phyloP scores from a whole-genome alignment of 1,284 basidiomycete species.

The Coriolopsis trogii region DNA sequence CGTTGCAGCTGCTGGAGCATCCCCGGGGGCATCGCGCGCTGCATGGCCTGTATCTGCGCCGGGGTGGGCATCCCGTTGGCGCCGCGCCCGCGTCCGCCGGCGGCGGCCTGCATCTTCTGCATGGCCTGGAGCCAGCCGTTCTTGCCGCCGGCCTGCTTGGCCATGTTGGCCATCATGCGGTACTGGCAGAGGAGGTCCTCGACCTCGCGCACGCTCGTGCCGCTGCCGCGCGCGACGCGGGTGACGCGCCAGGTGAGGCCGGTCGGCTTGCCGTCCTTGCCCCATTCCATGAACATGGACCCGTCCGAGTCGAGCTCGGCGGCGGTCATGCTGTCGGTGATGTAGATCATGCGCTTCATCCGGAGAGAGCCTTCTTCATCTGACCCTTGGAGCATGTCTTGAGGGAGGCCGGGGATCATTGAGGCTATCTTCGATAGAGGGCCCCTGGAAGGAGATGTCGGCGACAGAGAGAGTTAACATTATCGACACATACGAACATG shows the following conservation, averaged over 20 bases:
- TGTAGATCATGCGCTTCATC: constrained; percentile 98
- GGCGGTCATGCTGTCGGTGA: constrained; percentile 97
- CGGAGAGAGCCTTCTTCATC: constrained; percentile 91
- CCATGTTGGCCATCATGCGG: constrained; percentile 97
- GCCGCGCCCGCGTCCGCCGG: constrained; percentile 84
- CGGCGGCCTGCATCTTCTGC: constrained; percentile 88
- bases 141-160: constrained; percentile 96
- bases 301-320: constrained; percentile 97
- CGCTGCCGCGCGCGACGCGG: constrained; percentile 91
- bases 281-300: constrained; percentile 79
- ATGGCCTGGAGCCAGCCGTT: constrained; percentile 90
- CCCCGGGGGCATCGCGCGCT: constrained; percentile 88
- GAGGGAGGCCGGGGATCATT: constrained; percentile 97
- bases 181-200: constrained; percentile 96
- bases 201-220: constrained; percentile 96
- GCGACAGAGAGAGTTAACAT: not conserved
- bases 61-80: constrained; percentile 86
- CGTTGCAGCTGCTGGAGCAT: constrained; percentile 86
- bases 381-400: constrained; percentile 86
- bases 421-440: constrained; percentile 97
- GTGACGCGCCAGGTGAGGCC: constrained; percentile 86
- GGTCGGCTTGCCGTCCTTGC: constrained; percentile 82
- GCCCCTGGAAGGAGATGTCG: constrained; percentile 60
- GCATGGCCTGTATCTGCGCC: constrained; percentile 92
- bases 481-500: constrained; percentile 74